phyloP scores from a whole-genome alignment of 2,329 filamentous ascomycete genomes.

The Tolypocladium paradoxum region DNA sequence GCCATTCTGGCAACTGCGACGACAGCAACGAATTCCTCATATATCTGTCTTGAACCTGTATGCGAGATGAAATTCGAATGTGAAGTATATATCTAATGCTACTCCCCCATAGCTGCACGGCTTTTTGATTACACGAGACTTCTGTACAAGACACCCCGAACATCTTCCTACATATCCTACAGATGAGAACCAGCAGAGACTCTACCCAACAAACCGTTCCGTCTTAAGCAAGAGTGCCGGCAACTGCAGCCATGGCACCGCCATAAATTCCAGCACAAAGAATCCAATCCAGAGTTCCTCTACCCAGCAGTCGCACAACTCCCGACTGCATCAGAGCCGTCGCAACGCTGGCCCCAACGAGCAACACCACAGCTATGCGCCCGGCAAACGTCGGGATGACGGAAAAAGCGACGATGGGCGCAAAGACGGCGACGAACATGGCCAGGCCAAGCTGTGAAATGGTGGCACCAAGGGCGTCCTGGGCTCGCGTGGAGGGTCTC shows the following conservation, averaged over 20 bases:
- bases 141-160: not conserved
- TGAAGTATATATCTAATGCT: too few relatives aligned
- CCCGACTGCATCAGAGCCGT: constrained; percentile 17
- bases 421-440: constrained; percentile 28
- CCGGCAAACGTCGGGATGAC: constrained; percentile 45
- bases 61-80: too few relatives aligned
- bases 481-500: not conserved
- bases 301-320: constrained; percentile 6
- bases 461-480: not conserved
- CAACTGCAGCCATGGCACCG: constrained; percentile 20
- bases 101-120: too few relatives aligned
- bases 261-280: constrained; percentile 22
- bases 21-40: too few relatives aligned
- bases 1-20: too few relatives aligned
- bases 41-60: too few relatives aligned
- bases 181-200: not conserved
- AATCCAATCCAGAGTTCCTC: constrained; percentile 11
- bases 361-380: constrained; percentile 44
- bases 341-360: constrained; percentile 37
- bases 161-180: not conserved
- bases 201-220: not conserved
- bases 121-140: too few relatives aligned
- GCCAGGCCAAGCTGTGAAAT: constrained; percentile 8
- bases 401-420: constrained; percentile 48
- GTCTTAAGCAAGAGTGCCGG: not conserved